Evolutionary conservation across 768 basidiomycete species (phyloP), one percentile per base, ranked within the genome.

Genomic region (Mycena alexandri): DNA sequence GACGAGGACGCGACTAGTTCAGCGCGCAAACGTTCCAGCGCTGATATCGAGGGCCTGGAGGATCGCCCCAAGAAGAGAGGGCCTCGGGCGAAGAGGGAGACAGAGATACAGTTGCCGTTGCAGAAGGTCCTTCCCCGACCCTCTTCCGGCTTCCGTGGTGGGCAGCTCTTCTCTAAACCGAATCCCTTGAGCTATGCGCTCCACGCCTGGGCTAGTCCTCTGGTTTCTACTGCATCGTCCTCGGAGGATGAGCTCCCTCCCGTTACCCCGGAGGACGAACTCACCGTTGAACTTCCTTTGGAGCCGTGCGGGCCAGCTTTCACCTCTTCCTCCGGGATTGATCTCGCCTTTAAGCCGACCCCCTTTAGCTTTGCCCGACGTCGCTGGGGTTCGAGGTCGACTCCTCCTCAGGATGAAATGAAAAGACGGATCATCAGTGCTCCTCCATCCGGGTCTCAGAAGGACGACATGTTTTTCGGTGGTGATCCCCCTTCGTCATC

Each of bases 341-440:
- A 60, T 29, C 72, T 89, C 72, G 85, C 84, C 24, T 86, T 83
- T 75, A 88, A 87, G 56, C 90, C 90, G 17, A 86, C 88, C 42
- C 89, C 89, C n/a, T 83, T 85, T 75, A 83, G 84, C 70, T 89
- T 87, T 74, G 89, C 89, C 10, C 85, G 84, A 71, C 85, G 86
- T 59, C 85, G 89, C 64, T 90, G 89, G 89, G 84, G 80, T 67
- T 84, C 83, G 46, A 72, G 76, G 22, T 74, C 80, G 41, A 78
- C 77, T 71, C 80, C 81, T 52, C 76, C 76, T 61, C 78, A 77
- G 46, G 75, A 77, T 65, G 80, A 78, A 66, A 70, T 71, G 10
- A 76, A 67, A 46, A 70, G 61, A 43, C 62, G 67, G 33, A 22
- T 29, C 10, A 24, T 38, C 42, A 47, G 24, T 25, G 25, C 47